These are phyloP conservation scores for Fusarium secorum DNA, from an alignment of 2,329 filamentous ascomycete genomes.

Conservation along the genomic window DNA sequence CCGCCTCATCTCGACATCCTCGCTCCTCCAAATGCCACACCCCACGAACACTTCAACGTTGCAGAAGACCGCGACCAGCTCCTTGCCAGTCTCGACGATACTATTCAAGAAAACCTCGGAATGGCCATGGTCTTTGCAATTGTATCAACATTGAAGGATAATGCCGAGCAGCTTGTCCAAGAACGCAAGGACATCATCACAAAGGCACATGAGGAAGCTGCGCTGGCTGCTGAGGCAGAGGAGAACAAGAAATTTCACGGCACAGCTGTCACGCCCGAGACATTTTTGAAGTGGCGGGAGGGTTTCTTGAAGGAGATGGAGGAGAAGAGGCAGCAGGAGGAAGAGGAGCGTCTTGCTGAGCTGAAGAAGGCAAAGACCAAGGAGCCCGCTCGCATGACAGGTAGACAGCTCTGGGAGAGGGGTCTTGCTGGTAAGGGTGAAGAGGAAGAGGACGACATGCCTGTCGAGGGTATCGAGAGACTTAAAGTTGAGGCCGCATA, in stretches of 20 bases:
- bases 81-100: slow-evolving; percentile 73
- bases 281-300: slow-evolving; percentile 83
- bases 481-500: slow-evolving; percentile 70
- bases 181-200: slow-evolving; percentile 73
- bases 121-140: slow-evolving; percentile 98
- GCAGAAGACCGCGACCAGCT: slow-evolving; percentile 80
- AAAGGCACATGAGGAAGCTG: slow-evolving; percentile 63
- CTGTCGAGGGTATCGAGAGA: slow-evolving; percentile 70
- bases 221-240: slow-evolving; percentile 75
- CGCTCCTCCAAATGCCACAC: slow-evolving; percentile 71
- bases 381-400: slow-evolving; percentile 76
- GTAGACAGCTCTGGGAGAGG: slow-evolving; percentile 79
- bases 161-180: slow-evolving; percentile 83
- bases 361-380: slow-evolving; percentile 80
- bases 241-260: slow-evolving; percentile 98
- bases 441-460: slow-evolving; percentile 71
- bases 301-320: slow-evolving; percentile 82
- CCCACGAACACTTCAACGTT: slow-evolving; percentile 79
- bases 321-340: slow-evolving; percentile 71
- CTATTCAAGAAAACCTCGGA: slow-evolving; percentile 89
- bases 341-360: slow-evolving; percentile 83
- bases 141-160: slow-evolving; percentile 85
- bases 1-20: slow-evolving; percentile 83
- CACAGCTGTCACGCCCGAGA: slow-evolving; percentile 84
- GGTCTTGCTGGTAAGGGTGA: slow-evolving; percentile 73